phyloP scores from a whole-genome alignment of 2,329 filamentous ascomycete species.

The Aspergillus chevalieri region DNA sequence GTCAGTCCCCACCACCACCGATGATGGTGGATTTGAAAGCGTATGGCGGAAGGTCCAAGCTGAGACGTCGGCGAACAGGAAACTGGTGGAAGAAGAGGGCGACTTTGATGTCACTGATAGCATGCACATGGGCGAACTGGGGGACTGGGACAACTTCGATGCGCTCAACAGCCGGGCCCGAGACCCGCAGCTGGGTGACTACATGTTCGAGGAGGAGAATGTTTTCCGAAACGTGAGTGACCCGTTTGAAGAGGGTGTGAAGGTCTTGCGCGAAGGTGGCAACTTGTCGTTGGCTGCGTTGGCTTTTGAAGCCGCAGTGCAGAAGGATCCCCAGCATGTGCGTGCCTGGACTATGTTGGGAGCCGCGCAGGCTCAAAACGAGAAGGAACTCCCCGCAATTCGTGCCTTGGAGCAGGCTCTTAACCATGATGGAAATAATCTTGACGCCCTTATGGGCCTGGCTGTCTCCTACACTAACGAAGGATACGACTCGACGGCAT shows the following conservation, averaged over 20 bases:
- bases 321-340: slow-evolving; percentile 79
- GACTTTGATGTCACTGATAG: slow-evolving; percentile 42
- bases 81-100: slow-evolving; percentile 62
- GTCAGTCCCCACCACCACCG: slow-evolving; percentile 60
- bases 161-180: slow-evolving; percentile 60
- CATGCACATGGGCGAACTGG: slow-evolving; percentile 62
- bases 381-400: slow-evolving; percentile 95
- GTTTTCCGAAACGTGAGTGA: slow-evolving; percentile 74
- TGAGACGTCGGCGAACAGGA: slow-evolving; percentile 40
- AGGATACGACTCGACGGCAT: slow-evolving; percentile 94
- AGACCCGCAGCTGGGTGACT: slow-evolving; percentile 78
- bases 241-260: slow-evolving; percentile 86
- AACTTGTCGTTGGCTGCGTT: slow-evolving; percentile 90
- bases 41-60: slow-evolving; percentile 50
- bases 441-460: slow-evolving; percentile 86
- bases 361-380: slow-evolving; percentile 91
- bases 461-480: slow-evolving; percentile 98
- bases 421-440: slow-evolving; percentile 78
- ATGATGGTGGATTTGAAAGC: slow-evolving; percentile 81
- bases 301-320: slow-evolving; percentile 91
- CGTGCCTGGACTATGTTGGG: slow-evolving; percentile 93
- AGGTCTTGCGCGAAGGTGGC: slow-evolving; percentile 87
- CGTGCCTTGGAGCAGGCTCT: slow-evolving; percentile 86
- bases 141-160: slow-evolving; percentile 75
- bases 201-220: slow-evolving; percentile 93